Conservation (phyloP, 1,284 basidiomycete species). For the Ganoderma leucocontextum region DNA sequence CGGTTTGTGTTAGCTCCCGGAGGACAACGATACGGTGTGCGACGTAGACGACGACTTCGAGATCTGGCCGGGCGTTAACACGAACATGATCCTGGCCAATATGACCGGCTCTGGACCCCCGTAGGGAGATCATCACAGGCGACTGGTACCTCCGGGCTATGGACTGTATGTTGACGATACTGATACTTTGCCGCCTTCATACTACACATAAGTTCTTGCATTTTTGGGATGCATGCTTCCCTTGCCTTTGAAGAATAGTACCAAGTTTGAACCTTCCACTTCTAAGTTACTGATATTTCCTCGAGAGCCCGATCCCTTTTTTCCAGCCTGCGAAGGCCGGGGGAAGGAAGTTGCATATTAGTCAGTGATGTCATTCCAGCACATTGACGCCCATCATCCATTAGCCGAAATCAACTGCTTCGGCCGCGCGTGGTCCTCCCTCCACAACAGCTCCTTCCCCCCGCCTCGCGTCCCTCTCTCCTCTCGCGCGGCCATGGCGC, state of each 20-base stretch:
- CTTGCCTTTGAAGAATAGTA: too few species aligned
- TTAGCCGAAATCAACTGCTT: constrained; percentile 2
- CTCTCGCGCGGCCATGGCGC: constrained; percentile 18
- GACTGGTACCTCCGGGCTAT: not conserved
- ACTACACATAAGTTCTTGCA: too few species aligned
- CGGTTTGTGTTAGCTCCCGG: constrained; percentile 6
- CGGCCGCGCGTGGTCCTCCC: not conserved
- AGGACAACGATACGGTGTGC: constrained; percentile 13
- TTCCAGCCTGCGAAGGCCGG: too few species aligned
- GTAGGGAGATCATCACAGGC: not conserved
- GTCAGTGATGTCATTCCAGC: not conserved
- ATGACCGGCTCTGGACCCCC: not conserved
- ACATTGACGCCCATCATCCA: not conserved
- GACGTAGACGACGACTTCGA: constrained; percentile 17
- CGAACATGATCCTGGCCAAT: constrained; percentile 3
- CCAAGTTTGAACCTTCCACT: too few species aligned
- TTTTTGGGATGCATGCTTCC: too few species aligned
- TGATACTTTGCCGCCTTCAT: not conserved
- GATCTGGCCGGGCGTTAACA: constrained; percentile 18
- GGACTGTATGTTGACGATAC: not conserved
- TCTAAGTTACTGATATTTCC: too few species aligned
- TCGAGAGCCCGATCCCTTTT: too few species aligned
- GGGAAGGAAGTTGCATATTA: too few species aligned
- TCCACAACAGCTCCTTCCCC: not conserved
- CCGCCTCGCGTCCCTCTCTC: not conserved